Base-by-base conservation (phyloP, 768 basidiomycete genomes). In the Boletus rubescentipes region DNA sequence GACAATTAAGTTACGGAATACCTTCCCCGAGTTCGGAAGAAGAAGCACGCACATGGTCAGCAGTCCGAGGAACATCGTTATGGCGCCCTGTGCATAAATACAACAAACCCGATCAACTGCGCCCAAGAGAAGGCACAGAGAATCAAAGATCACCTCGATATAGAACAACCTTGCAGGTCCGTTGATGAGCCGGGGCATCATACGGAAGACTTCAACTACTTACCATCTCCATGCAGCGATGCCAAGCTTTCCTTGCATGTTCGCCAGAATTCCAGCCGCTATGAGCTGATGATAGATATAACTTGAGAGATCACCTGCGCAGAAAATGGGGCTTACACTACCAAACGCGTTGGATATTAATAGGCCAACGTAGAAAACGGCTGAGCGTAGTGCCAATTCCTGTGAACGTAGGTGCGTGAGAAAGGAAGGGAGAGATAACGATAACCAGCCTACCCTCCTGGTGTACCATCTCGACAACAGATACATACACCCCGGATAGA, bases 221-320 rank as follows among this genome's bases (percentile, higher is more conserved):
- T 56, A 83, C 84, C 83, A 90, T 74, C 84, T 63, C 88, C 88
- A 90, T 10, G 85, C 86, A 29, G 82, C 65, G 38, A 87, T 83
- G 2, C 87, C 87, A 5, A 79, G 72, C 46, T 75, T 76, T 2
- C 85, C 87, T 55, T 91, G 79, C 87, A 90, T 86, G 39, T 75
- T 77, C 1, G 75, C 72, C 15, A 92, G 75, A 49, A 90, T 86
- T 11, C 85, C 88, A n/a, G 87, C 87, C 15, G 87, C 89, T 62
- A 89, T 80, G 8, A 89, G 65, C 82, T 87, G 54, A 18, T 18
- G 23, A 26, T 11, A 12, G 9, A 23, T 30, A 41, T 42, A 31
- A 31, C 1, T 18, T 23, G 15, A 29, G 8, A 39, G 18, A 7
- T 31, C 12, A 5, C 15, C 3, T 11, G 15, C 11, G 3, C 16